Conservation (phyloP, 768 basidiomycete species). For the Lentinula guzmanii region DNA sequence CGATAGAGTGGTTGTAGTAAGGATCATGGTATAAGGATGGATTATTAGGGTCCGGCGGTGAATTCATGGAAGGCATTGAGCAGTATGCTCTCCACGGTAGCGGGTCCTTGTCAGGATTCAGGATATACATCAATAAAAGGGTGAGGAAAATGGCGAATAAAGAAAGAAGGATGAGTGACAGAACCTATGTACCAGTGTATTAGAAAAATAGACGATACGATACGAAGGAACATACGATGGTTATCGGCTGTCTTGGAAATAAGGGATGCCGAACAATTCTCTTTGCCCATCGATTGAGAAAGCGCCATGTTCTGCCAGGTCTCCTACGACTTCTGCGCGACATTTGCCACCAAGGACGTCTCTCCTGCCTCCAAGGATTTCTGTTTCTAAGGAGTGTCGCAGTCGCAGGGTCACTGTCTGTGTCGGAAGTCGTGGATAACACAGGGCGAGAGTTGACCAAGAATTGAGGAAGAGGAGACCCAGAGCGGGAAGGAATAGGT, state of each 20-base stretch:
- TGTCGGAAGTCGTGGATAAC: constrained; percentile 48
- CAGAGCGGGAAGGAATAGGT: constrained; percentile 56
- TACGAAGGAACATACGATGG: constrained; percentile 54
- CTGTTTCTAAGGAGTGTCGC: constrained; percentile 29
- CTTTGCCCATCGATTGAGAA: constrained; percentile 48
- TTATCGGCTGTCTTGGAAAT: constrained; percentile 75
- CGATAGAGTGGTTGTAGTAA: constrained; percentile 29
- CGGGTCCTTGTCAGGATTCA: constrained; percentile 94
- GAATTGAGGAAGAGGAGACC: constrained; percentile 55
- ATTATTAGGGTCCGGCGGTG: constrained; percentile 35
- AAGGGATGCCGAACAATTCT: constrained; percentile 63
- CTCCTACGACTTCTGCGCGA: constrained; percentile 48
- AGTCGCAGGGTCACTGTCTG: constrained; percentile 55
- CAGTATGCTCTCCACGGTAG: constrained; percentile 95
- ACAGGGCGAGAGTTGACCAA: constrained; percentile 35
- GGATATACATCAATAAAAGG: constrained; percentile 81
- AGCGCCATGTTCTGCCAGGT: constrained; percentile 39
- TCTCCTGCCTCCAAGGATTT: constrained; percentile 35
- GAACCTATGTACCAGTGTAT: constrained; percentile 37
- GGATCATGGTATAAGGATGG: constrained; percentile 19
- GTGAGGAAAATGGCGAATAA: constrained; percentile 81
- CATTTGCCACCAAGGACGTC: constrained; percentile 51
- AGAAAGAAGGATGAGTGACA: constrained; percentile 70
- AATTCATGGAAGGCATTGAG: constrained; percentile 52
- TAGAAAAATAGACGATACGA: constrained; percentile 5